Evolutionary conservation across 2,329 filamentous ascomycete species (phyloP).

Genomic region (Apiospora rasikravindrae): DNA sequence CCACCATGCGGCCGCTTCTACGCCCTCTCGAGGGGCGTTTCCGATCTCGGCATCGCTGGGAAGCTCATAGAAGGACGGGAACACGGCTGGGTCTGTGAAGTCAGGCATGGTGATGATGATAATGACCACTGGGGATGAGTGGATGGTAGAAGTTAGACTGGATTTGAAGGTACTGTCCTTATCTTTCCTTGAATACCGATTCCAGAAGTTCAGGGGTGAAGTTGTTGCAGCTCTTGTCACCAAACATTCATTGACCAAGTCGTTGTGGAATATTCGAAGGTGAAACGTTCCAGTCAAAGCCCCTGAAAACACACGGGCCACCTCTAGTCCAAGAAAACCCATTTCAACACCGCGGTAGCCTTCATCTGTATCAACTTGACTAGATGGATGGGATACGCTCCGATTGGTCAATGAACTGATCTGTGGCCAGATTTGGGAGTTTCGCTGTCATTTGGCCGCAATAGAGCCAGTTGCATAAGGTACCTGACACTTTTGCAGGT

Average conservation of each 20-base stretch:
- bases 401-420: neutral
- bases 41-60: conserved; percentile 16
- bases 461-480: neutral
- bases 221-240: neutral
- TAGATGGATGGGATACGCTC: too few species aligned
- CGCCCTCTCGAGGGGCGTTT: conserved; percentile 15
- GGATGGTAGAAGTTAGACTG: neutral
- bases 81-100: neutral
- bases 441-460: neutral
- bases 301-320: conserved; percentile 14
- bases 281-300: neutral
- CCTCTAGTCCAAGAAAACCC: neutral
- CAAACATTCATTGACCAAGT: neutral
- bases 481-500: neutral
- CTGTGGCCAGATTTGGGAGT: neutral
- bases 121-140: neutral
- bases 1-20: conserved; percentile 32
- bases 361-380: neutral
- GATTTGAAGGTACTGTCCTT: neutral
- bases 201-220: neutral
- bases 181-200: neutral
- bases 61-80: conserved; percentile 29
- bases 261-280: conserved; percentile 5
- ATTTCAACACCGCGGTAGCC: neutral
- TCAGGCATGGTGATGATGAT: neutral